These are phyloP conservation scores for Metarhizium brunneum DNA, from an alignment of 2,329 filamentous ascomycete species.

Conservation along the genomic window DNA sequence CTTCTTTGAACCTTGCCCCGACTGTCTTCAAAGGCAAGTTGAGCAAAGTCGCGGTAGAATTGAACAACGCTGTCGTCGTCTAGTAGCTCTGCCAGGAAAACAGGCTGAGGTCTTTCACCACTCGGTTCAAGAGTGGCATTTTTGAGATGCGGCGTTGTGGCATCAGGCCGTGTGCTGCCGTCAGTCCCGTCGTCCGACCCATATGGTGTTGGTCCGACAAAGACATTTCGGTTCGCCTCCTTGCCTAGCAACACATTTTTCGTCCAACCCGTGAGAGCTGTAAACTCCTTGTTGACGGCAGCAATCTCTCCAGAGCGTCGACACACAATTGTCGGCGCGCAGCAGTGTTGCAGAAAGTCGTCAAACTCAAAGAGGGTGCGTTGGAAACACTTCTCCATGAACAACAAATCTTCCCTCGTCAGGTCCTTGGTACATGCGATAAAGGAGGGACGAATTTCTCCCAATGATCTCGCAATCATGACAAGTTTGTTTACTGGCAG, in stretches of 20 bases:
- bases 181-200: slow-evolving; percentile 24
- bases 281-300: slow-evolving; percentile 92
- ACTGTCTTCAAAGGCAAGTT: slow-evolving; percentile 85
- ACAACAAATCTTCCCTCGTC: slow-evolving; percentile 80
- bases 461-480: slow-evolving; percentile 77
- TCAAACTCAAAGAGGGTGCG: slow-evolving; percentile 88
- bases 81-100: slow-evolving; percentile 85
- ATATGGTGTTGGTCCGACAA: slow-evolving; percentile 43
- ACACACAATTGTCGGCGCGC: slow-evolving; percentile 85
- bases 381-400: slow-evolving; percentile 97
- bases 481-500: slow-evolving; percentile 70
- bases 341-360: slow-evolving; percentile 79
- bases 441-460: slow-evolving; percentile 85
- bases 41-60: slow-evolving; percentile 93
- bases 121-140: slow-evolving; percentile 32
- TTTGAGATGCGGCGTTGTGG: slow-evolving; percentile 43
- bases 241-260: slow-evolving; percentile 83
- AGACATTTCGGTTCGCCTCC: slow-evolving; percentile 79
- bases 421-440: slow-evolving; percentile 87
- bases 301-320: slow-evolving; percentile 91
- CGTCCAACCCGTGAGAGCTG: slow-evolving; percentile 89
- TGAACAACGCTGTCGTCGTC: slow-evolving; percentile 90
- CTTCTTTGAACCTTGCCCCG: slow-evolving; percentile 74
- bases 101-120: slow-evolving; percentile 56
- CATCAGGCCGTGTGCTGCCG: slow-evolving; percentile 23